A percentile compares a stretch with the other conserved stretches of the same genome.
Evolutionary conservation across 2,329 filamentous ascomycete species (phyloP).

Genomic region (Diplocarpon rosae): DNA sequence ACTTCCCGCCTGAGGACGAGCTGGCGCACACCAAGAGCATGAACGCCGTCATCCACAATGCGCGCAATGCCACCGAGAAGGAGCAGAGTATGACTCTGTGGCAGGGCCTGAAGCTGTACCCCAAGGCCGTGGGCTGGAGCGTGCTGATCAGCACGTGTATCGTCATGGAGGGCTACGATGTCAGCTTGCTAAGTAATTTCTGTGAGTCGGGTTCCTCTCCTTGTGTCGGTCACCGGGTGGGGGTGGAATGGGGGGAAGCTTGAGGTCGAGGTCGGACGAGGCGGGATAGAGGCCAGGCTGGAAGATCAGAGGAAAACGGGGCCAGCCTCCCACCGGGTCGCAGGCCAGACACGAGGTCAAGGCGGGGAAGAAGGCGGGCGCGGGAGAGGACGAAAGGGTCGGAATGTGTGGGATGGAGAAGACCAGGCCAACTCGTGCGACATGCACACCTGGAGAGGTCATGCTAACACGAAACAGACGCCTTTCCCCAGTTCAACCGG

Average conservation of each 20-base stretch:
- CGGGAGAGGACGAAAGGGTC: too few relatives aligned
- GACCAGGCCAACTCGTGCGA: too few relatives aligned
- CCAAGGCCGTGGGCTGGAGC: constrained; percentile 77
- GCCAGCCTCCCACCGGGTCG: too few relatives aligned
- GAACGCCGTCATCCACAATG: constrained; percentile 29
- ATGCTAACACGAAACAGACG: constrained; percentile 6
- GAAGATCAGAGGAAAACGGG: too few relatives aligned
- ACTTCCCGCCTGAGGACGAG: constrained; percentile 19
- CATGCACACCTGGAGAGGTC: neutral
- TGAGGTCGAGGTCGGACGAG: neutral
- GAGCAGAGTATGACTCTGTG: constrained; percentile 60
- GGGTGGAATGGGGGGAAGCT: neutral
- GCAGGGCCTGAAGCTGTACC: constrained; percentile 73
- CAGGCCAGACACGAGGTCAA: too few relatives aligned
- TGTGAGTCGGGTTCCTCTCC: constrained; percentile 16
- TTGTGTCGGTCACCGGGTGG: neutral
- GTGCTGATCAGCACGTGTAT: constrained; percentile 84
- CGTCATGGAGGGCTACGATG: constrained; percentile 83
- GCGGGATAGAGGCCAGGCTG: too few relatives aligned
- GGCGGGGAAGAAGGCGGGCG: too few relatives aligned
- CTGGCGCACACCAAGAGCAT: constrained; percentile 18
- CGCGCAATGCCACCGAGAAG: constrained; percentile 43
- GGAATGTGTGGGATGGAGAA: too few relatives aligned
- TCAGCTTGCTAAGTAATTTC: constrained; percentile 31
- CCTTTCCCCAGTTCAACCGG: constrained; percentile 26